Conservation (phyloP, 176 grass and related monocot species). For the Carex cristatella region DNA sequence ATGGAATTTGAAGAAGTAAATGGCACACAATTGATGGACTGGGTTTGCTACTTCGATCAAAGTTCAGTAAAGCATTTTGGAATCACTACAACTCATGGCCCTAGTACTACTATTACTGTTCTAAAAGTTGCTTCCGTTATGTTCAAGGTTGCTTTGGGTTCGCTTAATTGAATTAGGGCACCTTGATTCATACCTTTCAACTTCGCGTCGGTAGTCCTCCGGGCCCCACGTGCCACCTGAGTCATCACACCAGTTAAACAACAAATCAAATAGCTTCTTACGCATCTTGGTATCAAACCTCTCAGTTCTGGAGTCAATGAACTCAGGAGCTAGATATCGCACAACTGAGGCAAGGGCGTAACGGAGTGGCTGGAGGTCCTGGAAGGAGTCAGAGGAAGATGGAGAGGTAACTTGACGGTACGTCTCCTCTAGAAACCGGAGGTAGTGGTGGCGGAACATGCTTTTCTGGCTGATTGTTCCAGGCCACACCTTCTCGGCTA, state of each 20-base stretch:
- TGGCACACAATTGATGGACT: background rate
- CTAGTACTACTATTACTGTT: background rate
- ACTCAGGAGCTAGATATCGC: conserved; percentile 89
- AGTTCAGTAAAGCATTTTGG: background rate
- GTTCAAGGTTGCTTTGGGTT: background rate
- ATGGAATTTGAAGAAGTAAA: background rate
- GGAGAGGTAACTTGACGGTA: conserved; percentile 43
- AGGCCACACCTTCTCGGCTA: conserved; percentile 94
- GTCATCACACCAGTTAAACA: conserved; percentile 93
- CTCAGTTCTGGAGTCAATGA: conserved; percentile 78
- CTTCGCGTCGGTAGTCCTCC: conserved; percentile 81
- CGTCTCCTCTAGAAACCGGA: conserved; percentile 89
- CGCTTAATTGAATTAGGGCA: background rate
- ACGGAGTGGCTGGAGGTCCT: conserved; percentile 83
- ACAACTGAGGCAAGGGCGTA: conserved; percentile 84
- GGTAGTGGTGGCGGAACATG: conserved; percentile 69
- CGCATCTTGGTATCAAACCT: conserved; percentile 73
- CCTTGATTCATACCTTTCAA: conserved; percentile 77
- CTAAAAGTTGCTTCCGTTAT: background rate
- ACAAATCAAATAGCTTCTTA: conserved; percentile 81
- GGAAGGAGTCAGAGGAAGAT: conserved; percentile 55
- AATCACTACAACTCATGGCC: background rate
- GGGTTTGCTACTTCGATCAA: background rate
- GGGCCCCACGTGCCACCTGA: conserved; percentile 63
- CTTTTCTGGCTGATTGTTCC: conserved; percentile 76